Base-by-base conservation (phyloP, 176 grass and related monocot genomes). In the Carex kokanica region DNA sequence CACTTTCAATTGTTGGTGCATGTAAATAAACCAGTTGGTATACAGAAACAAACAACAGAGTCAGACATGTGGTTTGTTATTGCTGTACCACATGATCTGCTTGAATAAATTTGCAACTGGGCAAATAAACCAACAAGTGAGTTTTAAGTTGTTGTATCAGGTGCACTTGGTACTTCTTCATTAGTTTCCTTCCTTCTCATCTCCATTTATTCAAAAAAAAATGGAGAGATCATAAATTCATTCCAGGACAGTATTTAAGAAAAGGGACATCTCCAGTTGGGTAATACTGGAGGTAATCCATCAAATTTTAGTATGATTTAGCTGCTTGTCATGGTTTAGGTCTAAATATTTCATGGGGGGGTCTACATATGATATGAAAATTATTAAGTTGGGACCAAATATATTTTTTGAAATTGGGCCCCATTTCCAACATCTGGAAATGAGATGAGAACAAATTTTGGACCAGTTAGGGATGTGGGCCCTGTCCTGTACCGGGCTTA, bases 341-440 rank as follows among this genome's bases (percentile, higher is more conserved):
- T 74, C n/a, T 74, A 75, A 51, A 27, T 77, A 77, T 77, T 29
- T 77, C 24, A 31, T 55, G 25, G 49, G 73, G n/a, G 73, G 73
- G 51, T 10, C 73, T 55, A 2, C 51, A 32, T 78, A 78, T 56
- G 5, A 56, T 18, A 78, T 56, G 23, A 56, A 55, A 78, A 56
- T 77, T 78, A 56, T 77, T 56, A 13, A 27, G 5, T 51, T 24
- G n/a, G 4, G 71, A 74, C 43, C 71, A 52, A 74, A 25, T 27
- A 8, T 16, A 34, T 65, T 27, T 74, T 74, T 29, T 54, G 9
- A 78, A 55, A 78, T 56, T 78, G 73, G 51, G 51, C 15, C 73
- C 66, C 51, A 54, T 78, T 78, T 54, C 51, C 47, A 78, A 14
- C 49, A 18, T 74, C 71, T 78, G 73, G 51, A 78, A 78, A 75